Base-by-base conservation (phyloP, 2,329 filamentous ascomycete genomes). In the Botrytis byssoidea region DNA sequence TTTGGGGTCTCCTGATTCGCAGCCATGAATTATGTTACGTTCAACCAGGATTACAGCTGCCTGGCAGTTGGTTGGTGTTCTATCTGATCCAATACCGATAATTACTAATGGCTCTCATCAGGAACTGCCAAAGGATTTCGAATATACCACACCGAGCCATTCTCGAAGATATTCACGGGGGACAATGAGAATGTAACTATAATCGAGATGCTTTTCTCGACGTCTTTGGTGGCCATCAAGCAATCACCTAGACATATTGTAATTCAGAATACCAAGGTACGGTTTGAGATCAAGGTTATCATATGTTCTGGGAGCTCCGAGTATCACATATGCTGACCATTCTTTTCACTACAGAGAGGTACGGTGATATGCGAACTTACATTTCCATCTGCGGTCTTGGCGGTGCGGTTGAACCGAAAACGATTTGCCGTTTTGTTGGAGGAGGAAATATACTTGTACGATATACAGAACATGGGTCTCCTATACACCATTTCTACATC, bases 31-130 rank as follows among this genome's bases (percentile, higher is more conserved):
- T 99, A 97, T 85, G 94, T 99, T 80, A 98, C 95, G 60, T 99
- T 98, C 85, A 99, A 99, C 84, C 96, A 99, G 86, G 96, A 99
- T 86, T 94, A 97, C 86, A 97, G 93, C 88, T 95, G 95, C 83
- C 88, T 99, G 77, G 95, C 95, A 85, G 95, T 99, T 79, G 95
- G 94, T 94, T 86, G 81, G 91, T 83, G n/a, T 40, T 48, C 73
- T 35, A 44, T 71, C 71, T 46, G 70, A 55, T 46, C 48, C 32
- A 55, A 51, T 35, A 46, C 22, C 44, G n/a, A 32, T 72, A 37
- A 37, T 55, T 51, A 61, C 72, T 67, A 63, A 51, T 67, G 42
- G 32, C 40, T 70, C 70, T 74, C 76, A 75, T 79, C 76, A 96
- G 94, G 94, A 75, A 98, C 96, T 75, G 93, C 93, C 61, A 94